Evolutionary conservation across 2,329 filamentous ascomycete species (phyloP).

Genomic region (Diaporthe vaccinii): DNA sequence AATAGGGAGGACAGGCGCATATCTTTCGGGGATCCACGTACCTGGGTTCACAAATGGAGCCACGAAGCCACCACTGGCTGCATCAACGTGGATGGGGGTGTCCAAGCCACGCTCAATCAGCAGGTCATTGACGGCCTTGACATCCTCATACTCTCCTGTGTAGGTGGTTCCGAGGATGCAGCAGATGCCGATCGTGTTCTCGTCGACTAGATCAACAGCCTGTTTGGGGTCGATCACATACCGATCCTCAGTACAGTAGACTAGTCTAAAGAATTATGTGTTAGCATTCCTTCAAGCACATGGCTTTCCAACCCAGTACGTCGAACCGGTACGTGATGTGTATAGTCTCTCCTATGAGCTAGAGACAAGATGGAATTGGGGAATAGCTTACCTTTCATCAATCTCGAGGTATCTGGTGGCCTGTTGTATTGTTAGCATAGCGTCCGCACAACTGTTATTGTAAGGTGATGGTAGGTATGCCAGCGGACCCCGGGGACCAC

Average conservation of each 20-base stretch:
- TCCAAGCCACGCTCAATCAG: constrained; percentile 81
- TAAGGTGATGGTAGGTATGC: no score
- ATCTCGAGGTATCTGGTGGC: constrained; percentile 90
- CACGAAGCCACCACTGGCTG: constrained; percentile 60
- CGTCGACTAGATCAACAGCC: constrained; percentile 72
- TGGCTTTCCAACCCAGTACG: no score
- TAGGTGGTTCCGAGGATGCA: constrained; percentile 92
- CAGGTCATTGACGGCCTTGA: constrained; percentile 91
- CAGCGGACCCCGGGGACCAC: no score
- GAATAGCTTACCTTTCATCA: constrained; percentile 69
- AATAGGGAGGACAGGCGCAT: not conserved
- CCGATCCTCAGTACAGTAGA: constrained; percentile 72
- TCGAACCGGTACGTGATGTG: not conserved
- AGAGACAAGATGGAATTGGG: not conserved
- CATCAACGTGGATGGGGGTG: constrained; percentile 72
- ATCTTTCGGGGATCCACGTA: not conserved
- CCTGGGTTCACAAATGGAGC: constrained; percentile 79
- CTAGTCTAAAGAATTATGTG: constrained; percentile 64
- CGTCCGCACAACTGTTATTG: not conserved
- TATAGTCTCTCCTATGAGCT: not conserved
- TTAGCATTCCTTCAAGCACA: not conserved
- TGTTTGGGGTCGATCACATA: constrained; percentile 75
- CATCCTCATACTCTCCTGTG: constrained; percentile 95
- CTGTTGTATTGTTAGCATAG: not conserved
- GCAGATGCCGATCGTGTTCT: constrained; percentile 91